Evolutionary conservation across 805 yeast species (phyloP), one percentile per base, ranked within the genome.

Genomic region (Komagataella kurtzmanii): DNA sequence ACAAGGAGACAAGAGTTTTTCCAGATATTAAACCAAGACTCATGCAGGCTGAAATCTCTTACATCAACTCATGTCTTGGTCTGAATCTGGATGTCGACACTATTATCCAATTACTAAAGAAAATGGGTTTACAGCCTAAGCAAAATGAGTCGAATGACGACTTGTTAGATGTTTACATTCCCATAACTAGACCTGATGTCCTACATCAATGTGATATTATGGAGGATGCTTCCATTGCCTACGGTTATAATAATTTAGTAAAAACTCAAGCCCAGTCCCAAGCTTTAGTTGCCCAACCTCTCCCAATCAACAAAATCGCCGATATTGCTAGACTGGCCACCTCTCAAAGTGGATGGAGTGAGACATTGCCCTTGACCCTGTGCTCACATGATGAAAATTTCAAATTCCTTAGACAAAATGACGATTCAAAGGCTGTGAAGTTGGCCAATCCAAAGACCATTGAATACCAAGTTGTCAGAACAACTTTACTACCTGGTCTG

Each of bases 351-450:
- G 96, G 97, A 45, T 93, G 96, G 93, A 71, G 83, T 54, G 99
- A 93, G 72, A 97, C 89, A 49, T 72, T 93, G 81, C 97, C 99
- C 45, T 77, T 93, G 65, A 93, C 97, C 23, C 75, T 93, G 63
- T 87, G 97, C 66, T 90, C 98, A 36, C 97, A 90, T 59, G 97
- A 90, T 65, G 99, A 93, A 74, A 93, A 93, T 73, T 93, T 89
- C 77, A 83, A 80, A 65, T 90, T 80, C 72, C 76, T 93, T 64
- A 83, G 88, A 65, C 73, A 75, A 50, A 64, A 63, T 46, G 97
- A 91, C 66, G 88, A 86, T 60, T 77, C 80, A n/a, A 71, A 70
- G 50, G 98, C 89, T 36, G 98, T 93, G 52, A 82, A 85, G 61
- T 79, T 93, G 60, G 98, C 87, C 53, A 93, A 93, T 69, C 99